Evolutionary conservation across 2,329 filamentous ascomycete species (phyloP).

Genomic region (Xenoacremonium recifei): DNA sequence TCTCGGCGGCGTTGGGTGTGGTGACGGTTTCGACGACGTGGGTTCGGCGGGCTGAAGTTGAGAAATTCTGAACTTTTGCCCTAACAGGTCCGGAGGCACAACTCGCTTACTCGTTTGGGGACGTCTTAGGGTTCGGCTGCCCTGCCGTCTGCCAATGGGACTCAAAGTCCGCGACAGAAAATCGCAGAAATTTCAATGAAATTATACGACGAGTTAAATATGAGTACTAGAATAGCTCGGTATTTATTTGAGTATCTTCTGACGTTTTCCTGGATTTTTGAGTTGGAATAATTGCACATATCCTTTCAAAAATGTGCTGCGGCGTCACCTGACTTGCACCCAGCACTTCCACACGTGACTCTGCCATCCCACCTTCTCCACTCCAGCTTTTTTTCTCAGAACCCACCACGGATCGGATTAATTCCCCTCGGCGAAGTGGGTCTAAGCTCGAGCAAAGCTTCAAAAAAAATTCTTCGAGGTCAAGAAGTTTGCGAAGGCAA

Average conservation of each 20-base stretch:
- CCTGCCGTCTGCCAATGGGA: conserved; percentile 30
- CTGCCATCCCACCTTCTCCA: not conserved
- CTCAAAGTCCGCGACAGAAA: conserved; percentile 6
- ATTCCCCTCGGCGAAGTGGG: conserved; percentile 20
- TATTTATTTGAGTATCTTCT: no score
- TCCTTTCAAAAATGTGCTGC: conserved; percentile 5
- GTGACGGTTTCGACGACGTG: conserved; percentile 54
- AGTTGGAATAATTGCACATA: no score
- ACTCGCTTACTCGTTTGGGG: conserved; percentile 44
- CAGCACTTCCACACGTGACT: conserved; percentile 20
- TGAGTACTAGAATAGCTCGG: no score
- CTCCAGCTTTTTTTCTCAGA: conserved; percentile 13
- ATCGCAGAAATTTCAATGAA: conserved; percentile 6
- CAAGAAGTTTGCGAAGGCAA: conserved; percentile 22
- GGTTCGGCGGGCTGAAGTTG: conserved; percentile 45
- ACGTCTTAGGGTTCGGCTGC: conserved; percentile 41
- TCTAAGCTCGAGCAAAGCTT: conserved; percentile 31
- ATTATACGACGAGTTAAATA: no score
- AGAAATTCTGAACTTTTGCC: conserved; percentile 48
- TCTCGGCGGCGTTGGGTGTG: conserved; percentile 53
- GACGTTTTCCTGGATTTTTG: no score
- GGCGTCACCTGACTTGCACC: conserved; percentile 21
- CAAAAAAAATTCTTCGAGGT: conserved; percentile 42
- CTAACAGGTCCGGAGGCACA: conserved; percentile 35
- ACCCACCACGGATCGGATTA: conserved; percentile 25